phyloP scores from a whole-genome alignment of 352 stramenopile genomes.

The Ophiocytium majus region DNA sequence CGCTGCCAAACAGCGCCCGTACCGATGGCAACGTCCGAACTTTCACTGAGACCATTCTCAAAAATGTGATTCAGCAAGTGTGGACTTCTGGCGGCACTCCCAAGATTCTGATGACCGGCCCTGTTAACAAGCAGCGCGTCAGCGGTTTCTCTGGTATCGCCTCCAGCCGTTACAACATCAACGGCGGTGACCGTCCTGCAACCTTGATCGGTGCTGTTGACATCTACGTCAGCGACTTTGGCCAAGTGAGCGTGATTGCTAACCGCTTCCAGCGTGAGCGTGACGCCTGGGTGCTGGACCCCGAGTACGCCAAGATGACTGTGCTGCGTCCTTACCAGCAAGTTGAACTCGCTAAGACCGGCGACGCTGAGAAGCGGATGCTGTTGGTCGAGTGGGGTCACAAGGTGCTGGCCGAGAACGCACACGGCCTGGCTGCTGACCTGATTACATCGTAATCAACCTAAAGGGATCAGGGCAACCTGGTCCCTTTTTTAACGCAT shows the following conservation, averaged over 20 bases:
- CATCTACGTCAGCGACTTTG: slow-evolving; percentile 6
- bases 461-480: no score
- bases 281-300: neutral
- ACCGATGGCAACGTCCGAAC: neutral
- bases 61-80: neutral
- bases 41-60: neutral
- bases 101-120: neutral
- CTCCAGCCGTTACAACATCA: no score
- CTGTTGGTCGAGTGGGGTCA: neutral
- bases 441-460: neutral
- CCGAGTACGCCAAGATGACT: neutral
- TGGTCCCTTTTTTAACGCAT: no score
- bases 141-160: neutral
- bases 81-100: neutral
- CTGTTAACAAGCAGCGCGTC: neutral
- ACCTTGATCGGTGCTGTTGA: neutral
- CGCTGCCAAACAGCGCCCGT: neutral
- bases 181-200: no score
- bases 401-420: neutral
- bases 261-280: neutral
- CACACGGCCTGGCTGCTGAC: neutral
- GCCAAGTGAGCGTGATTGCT: neutral
- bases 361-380: neutral
- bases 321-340: neutral
- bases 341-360: slow-evolving; percentile 6